These are phyloP conservation scores for Flaveria brownii DNA, from an alignment of 129 eudicot species.

Conservation along the genomic window DNA sequence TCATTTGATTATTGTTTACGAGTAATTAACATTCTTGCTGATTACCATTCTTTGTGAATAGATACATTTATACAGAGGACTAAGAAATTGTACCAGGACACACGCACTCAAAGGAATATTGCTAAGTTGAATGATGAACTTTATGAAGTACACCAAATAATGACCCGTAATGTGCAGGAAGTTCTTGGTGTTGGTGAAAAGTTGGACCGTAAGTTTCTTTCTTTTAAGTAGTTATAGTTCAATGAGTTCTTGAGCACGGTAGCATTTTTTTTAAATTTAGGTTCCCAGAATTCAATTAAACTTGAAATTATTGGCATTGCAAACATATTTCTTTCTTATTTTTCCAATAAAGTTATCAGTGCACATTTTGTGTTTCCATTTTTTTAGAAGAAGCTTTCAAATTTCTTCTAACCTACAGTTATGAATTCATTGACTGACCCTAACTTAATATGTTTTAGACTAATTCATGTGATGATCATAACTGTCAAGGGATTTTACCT, in stretches of 20 bases:
- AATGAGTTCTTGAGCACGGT: conserved; percentile 1
- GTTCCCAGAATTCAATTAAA: not conserved
- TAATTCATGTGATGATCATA: not conserved
- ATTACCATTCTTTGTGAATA: conserved; percentile 24
- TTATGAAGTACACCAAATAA: conserved; percentile 96
- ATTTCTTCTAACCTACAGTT: not conserved
- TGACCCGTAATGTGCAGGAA: conserved; percentile 99
- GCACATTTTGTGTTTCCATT: not conserved
- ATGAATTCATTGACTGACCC: not conserved
- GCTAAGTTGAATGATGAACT: conserved; percentile 95
- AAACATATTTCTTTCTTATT: not conserved
- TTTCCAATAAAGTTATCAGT: not conserved
- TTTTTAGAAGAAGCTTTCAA: not conserved
- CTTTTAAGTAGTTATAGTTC: not conserved
- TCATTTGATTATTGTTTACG: not conserved
- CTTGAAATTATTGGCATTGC: not conserved
- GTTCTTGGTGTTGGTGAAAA: conserved; percentile 99
- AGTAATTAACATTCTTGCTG: not conserved
- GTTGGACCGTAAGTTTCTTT: conserved; percentile 84
- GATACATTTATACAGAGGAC: conserved; percentile 90
- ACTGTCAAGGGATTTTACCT: not conserved
- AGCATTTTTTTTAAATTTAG: not conserved
- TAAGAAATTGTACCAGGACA: conserved; percentile 97
- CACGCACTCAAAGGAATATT: conserved; percentile 85
- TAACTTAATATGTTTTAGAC: not conserved